Percentiles rank a stretch among this genome's conserved stretches.
These are phyloP conservation scores for Aspergillus arachidicola DNA, from an alignment of 2,329 filamentous ascomycete genomes.

Conservation along the genomic window DNA sequence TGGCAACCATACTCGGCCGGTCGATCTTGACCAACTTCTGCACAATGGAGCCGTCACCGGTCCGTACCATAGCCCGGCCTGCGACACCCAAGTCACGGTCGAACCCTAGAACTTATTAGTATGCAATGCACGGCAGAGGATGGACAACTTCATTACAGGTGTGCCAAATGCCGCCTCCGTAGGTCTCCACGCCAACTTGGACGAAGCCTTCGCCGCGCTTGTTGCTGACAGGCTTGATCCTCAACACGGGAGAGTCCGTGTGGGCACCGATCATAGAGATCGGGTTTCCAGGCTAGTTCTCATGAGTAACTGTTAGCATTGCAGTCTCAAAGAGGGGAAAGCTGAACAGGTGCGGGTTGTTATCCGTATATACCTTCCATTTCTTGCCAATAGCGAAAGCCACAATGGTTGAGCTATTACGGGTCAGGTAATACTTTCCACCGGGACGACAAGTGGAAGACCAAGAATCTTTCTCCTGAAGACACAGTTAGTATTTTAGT, in stretches of 20 bases:
- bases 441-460: slow-evolving; percentile 75
- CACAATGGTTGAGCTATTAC: slow-evolving; percentile 88
- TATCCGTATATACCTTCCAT: slow-evolving; percentile 63
- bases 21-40: slow-evolving; percentile 89
- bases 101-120: slow-evolving; percentile 62
- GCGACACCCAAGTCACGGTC: slow-evolving; percentile 91
- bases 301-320: slow-evolving; percentile 1
- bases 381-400: slow-evolving; percentile 88
- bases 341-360: neutral
- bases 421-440: slow-evolving; percentile 94
- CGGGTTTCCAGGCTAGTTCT: slow-evolving; percentile 72
- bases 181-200: slow-evolving; percentile 94
- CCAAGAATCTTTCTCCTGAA: slow-evolving; percentile 84
- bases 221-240: slow-evolving; percentile 92
- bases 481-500: slow-evolving; percentile 3
- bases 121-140: neutral
- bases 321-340: neutral
- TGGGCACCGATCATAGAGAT: slow-evolving; percentile 93
- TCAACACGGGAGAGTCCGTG: slow-evolving; percentile 89
- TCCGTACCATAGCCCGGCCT: slow-evolving; percentile 80
- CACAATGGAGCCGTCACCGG: slow-evolving; percentile 71
- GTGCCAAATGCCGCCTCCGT: slow-evolving; percentile 96
- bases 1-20: slow-evolving; percentile 61
- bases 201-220: slow-evolving; percentile 83
- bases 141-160: slow-evolving; percentile 59